phyloP scores from a whole-genome alignment of 352 stramenopile species.

The Phytophthora megakarya region DNA sequence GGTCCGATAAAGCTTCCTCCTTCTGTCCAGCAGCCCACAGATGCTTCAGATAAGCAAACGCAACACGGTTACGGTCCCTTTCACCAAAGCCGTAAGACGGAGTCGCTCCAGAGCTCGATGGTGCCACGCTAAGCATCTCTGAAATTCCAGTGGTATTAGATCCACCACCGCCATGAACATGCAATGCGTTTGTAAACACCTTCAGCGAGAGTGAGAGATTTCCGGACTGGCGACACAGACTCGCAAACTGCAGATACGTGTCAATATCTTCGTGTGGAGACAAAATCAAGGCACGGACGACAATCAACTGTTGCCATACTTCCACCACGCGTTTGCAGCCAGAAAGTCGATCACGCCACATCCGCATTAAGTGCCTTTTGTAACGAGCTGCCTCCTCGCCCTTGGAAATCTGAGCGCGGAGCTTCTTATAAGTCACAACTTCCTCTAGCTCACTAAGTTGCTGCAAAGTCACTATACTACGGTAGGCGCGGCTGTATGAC shows the following conservation, averaged over 20 bases:
- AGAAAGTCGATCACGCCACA: slow-evolving; percentile 83
- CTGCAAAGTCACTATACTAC: slow-evolving; percentile 96
- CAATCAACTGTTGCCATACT: slow-evolving; percentile 94
- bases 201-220: slow-evolving; percentile 87
- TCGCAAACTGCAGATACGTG: slow-evolving; percentile 94
- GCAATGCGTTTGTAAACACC: slow-evolving; percentile 83
- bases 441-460: slow-evolving; percentile 98
- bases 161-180: slow-evolving; percentile 48
- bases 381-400: slow-evolving; percentile 76
- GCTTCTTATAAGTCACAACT: slow-evolving; percentile 95
- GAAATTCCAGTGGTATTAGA: slow-evolving; percentile 32
- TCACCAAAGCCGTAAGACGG: slow-evolving; percentile 69
- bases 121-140: slow-evolving; percentile 58
- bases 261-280: slow-evolving; percentile 88
- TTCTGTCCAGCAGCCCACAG: slow-evolving; percentile 91
- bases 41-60: slow-evolving; percentile 96
- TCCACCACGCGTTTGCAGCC: slow-evolving; percentile 92
- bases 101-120: slow-evolving; percentile 61
- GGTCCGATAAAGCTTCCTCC: slow-evolving; percentile 85
- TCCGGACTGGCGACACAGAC: slow-evolving; percentile 87
- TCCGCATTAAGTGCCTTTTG: slow-evolving; percentile 84
- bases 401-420: slow-evolving; percentile 69
- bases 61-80: slow-evolving; percentile 92
- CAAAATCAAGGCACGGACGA: slow-evolving; percentile 91
- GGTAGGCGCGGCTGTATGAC: slow-evolving; percentile 97